phyloP scores from a whole-genome alignment of 495 filamentous ascomycete species.

The Tuber melanosporum region DNA sequence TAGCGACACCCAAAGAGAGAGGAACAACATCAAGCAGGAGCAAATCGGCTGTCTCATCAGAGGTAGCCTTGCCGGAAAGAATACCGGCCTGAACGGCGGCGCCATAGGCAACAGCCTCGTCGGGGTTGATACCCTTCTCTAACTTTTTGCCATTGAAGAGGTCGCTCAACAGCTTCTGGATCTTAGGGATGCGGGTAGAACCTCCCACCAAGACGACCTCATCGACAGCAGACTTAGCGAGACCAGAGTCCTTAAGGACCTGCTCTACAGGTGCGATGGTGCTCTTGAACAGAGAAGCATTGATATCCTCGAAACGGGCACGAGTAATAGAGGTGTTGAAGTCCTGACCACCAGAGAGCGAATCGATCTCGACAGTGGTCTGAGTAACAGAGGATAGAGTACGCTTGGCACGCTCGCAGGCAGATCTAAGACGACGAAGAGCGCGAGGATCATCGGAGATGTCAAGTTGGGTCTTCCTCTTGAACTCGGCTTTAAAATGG shows the following conservation, averaged over 20 bases:
- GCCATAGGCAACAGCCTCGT: conserved; percentile 98
- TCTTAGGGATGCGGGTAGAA: conserved; percentile 97
- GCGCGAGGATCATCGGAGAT: conserved; percentile 87
- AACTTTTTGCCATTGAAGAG: conserved; percentile 99
- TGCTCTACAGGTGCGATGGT: conserved; percentile 98
- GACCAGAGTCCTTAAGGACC: conserved; percentile 91
- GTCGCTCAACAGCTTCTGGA: conserved; percentile 96
- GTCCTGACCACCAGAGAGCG: conserved; percentile 93
- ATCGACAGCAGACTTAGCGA: conserved; percentile 90
- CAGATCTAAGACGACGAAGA: conserved; percentile 92
- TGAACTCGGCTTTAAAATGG: conserved; percentile 93
- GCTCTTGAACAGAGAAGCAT: conserved; percentile 90
- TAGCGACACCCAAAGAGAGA: conserved; percentile 97
- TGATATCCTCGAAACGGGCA: conserved; percentile 98
- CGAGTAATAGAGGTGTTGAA: conserved; percentile 99
- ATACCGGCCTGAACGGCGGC: conserved; percentile 98
- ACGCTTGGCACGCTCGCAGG: conserved; percentile 99
- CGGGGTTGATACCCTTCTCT: conserved; percentile 99
- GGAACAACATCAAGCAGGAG: conserved; percentile 94
- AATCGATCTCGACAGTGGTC: conserved; percentile 98
- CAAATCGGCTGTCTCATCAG: conserved; percentile 90
- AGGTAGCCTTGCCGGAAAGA: conserved; percentile 92
- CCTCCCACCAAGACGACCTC: conserved; percentile 98
- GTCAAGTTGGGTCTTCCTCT: conserved; percentile 75
- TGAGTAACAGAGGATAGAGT: conserved; percentile 94